Conservation (phyloP, 1,284 basidiomycete genomes). For the Moniliophthora roreri region DNA sequence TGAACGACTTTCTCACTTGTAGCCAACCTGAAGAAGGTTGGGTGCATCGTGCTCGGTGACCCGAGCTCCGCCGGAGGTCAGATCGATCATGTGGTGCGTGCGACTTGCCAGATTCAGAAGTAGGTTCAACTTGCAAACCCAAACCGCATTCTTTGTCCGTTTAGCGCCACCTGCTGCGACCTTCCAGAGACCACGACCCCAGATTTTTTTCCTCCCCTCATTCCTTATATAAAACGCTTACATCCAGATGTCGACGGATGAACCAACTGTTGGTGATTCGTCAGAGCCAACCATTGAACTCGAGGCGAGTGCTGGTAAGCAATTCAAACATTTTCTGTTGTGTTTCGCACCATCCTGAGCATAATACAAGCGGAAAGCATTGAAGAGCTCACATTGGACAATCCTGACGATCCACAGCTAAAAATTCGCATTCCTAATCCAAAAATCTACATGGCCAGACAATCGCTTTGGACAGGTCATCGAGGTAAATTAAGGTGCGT, state of each 20-base stretch:
- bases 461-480: slow-evolving; percentile 70
- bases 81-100: background rate
- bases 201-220: too few relatives aligned
- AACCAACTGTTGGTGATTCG: too few relatives aligned
- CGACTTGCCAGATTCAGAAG: background rate
- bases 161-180: background rate
- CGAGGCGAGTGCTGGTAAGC: too few relatives aligned
- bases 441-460: slow-evolving; percentile 54
- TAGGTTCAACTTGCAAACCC: slow-evolving; percentile 5
- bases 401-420: slow-evolving; percentile 54
- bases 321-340: too few relatives aligned
- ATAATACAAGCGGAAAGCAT: background rate
- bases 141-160: background rate
- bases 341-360: background rate
- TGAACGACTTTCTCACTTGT: too few relatives aligned
- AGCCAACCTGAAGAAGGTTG: too few relatives aligned
- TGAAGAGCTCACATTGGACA: background rate
- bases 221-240: too few relatives aligned
- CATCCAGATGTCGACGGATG: too few relatives aligned
- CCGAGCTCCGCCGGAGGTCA: too few relatives aligned
- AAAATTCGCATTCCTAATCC: slow-evolving; percentile 64
- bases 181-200: background rate
- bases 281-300: too few relatives aligned
- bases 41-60: too few relatives aligned
- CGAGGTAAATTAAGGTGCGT: slow-evolving; percentile 60